These are phyloP conservation scores for Gardenia jasminoides DNA, from an alignment of 257 asterid species.

Conservation along the genomic window DNA sequence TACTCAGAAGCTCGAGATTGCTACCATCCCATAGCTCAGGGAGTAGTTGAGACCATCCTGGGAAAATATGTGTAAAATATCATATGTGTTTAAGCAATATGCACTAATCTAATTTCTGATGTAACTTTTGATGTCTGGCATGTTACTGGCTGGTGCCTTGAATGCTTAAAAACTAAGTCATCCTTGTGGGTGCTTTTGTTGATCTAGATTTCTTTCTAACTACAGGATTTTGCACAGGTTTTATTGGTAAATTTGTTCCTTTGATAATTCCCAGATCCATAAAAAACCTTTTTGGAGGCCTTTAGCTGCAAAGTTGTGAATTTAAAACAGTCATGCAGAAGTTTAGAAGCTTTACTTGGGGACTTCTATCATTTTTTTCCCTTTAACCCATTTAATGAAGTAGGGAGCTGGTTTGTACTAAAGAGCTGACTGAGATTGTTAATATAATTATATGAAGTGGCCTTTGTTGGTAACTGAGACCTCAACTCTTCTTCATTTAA, in stretches of 20 bases:
- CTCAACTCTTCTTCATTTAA: no score
- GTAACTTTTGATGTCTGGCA: slow-evolving; percentile 2
- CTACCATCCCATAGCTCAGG: slow-evolving; percentile 94
- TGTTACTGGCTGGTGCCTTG: not conserved
- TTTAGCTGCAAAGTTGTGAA: not conserved
- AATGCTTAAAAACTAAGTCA: not conserved
- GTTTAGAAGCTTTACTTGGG: not conserved
- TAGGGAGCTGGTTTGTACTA: not conserved
- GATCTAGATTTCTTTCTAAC: not conserved
- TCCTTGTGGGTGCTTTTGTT: not conserved
- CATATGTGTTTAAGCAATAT: not conserved
- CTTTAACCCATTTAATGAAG: not conserved
- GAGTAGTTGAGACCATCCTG: slow-evolving; percentile 74
- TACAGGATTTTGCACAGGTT: not conserved
- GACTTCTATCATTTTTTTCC: not conserved
- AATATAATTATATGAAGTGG: not conserved
- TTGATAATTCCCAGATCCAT: not conserved
- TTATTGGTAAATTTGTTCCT: not conserved
- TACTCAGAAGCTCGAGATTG: slow-evolving; percentile 75
- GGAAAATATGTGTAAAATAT: slow-evolving; percentile 48
- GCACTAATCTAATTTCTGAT: not conserved
- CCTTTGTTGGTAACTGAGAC: not conserved
- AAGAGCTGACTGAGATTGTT: not conserved
- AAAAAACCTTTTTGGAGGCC: not conserved
- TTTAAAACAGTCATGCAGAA: not conserved